Evolutionary conservation across 345 rosid species (phyloP).

Genomic region (Sisymbrium altissimum): DNA sequence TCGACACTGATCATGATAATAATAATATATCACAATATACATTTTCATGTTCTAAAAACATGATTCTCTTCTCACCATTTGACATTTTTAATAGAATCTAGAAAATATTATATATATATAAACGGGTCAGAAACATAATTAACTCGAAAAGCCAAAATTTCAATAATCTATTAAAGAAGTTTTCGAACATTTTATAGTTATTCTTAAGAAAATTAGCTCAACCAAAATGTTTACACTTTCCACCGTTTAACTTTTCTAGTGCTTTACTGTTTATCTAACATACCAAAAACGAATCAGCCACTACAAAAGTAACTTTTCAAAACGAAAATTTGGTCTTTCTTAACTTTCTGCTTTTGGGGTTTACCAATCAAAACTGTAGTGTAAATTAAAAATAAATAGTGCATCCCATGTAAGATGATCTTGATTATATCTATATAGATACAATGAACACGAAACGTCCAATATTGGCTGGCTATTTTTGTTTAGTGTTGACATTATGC

Average conservation of each 20-base stretch:
- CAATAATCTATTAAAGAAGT: neutral
- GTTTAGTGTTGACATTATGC: neutral
- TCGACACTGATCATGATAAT: no score
- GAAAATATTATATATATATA: neutral
- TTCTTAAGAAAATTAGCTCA: neutral
- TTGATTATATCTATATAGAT: neutral
- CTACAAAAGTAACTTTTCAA: neutral
- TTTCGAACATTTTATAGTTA: neutral
- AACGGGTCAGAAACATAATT: neutral
- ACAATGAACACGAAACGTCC: neutral
- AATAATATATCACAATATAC: neutral
- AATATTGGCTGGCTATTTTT: neutral
- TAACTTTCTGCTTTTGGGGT: neutral
- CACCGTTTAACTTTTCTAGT: neutral
- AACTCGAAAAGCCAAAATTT: neutral
- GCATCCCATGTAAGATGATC: neutral
- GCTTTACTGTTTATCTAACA: neutral
- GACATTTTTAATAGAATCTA: neutral
- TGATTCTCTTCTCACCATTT: neutral
- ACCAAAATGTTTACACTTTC: neutral
- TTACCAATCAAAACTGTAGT: neutral
- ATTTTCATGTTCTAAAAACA: neutral
- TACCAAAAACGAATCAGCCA: no score
- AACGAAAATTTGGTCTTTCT: neutral
- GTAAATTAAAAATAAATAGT: no score